Conservation (phyloP, 1,139 yeast genomes). For the Blastobotrys serpentis region DNA sequence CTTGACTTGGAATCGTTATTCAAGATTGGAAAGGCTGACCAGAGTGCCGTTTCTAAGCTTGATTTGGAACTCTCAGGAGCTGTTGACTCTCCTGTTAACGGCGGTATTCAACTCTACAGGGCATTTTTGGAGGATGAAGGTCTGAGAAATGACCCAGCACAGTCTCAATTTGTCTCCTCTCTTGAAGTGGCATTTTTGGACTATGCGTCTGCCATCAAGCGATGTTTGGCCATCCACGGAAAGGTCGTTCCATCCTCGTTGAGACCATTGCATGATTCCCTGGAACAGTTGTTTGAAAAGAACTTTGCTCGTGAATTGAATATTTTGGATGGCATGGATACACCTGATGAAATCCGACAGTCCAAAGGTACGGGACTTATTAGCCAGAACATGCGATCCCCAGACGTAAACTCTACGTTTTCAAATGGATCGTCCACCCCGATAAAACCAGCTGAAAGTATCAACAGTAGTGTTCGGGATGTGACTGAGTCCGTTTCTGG, state of each 20-base stretch:
- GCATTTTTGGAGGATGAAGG: constrained; percentile 55
- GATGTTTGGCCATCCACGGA: constrained; percentile 70
- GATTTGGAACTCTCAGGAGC: constrained; percentile 83
- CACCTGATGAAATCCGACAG: constrained; percentile 14
- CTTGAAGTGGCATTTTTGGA: constrained; percentile 67
- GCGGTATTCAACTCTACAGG: constrained; percentile 85
- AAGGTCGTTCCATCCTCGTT: constrained; percentile 58
- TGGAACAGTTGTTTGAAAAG: constrained; percentile 62
- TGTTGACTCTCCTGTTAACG: constrained; percentile 89
- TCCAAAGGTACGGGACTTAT: constrained; percentile 3
- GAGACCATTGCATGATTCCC: constrained; percentile 62
- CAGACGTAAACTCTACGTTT: neutral
- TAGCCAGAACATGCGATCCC: neutral
- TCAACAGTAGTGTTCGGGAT: neutral
- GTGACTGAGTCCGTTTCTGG: neutral
- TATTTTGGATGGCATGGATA: constrained; percentile 13
- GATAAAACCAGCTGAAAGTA: neutral
- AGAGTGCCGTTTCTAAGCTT: constrained; percentile 49
- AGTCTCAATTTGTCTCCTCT: constrained; percentile 45
- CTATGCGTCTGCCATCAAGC: constrained; percentile 61
- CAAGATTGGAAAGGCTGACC: constrained; percentile 53
- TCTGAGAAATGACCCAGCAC: constrained; percentile 39
- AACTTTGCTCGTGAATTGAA: constrained; percentile 69
- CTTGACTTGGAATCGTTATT: constrained; percentile 65
- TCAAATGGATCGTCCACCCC: neutral